A percentile compares a stretch with the other conserved stretches of the same genome.
phyloP scores from a whole-genome alignment of 768 basidiomycete genomes.

The Xanthoconium purpureum region DNA sequence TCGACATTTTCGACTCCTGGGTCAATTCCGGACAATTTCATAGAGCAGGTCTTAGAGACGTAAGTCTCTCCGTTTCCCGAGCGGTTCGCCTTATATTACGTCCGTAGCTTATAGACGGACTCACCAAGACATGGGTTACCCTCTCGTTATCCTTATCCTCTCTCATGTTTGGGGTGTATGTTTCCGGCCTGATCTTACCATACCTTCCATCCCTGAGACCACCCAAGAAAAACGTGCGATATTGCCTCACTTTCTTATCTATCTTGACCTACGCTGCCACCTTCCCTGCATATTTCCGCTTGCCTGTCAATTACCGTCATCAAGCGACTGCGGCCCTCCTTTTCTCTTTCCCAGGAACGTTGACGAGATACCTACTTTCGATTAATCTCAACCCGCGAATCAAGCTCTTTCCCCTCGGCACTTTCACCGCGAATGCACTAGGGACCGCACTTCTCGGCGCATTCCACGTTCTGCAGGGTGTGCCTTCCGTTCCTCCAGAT shows the following conservation, averaged over 20 bases:
- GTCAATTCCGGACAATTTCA: slow-evolving; percentile 56
- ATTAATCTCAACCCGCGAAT: slow-evolving; percentile 63
- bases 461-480: slow-evolving; percentile 68
- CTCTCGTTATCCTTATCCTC: slow-evolving; percentile 74
- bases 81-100: slow-evolving; percentile 3
- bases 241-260: slow-evolving; percentile 51
- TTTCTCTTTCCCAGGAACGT: slow-evolving; percentile 85
- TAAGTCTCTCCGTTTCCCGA: slow-evolving; percentile 35
- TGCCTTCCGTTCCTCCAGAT: slow-evolving; percentile 39
- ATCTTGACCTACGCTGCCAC: slow-evolving; percentile 70
- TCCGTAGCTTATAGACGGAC: slow-evolving; percentile 78
- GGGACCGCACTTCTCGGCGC: slow-evolving; percentile 83
- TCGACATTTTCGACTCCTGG: slow-evolving; percentile 85
- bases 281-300: slow-evolving; percentile 74
- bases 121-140: slow-evolving; percentile 78
- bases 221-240: slow-evolving; percentile 45
- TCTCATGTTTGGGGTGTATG: slow-evolving; percentile 66
- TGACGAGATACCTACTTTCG: slow-evolving; percentile 80
- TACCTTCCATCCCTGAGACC: slow-evolving; percentile 41
- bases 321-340: slow-evolving; percentile 84
- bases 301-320: slow-evolving; percentile 66
- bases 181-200: slow-evolving; percentile 45
- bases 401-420: slow-evolving; percentile 70
- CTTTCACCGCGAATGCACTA: slow-evolving; percentile 68
- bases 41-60: slow-evolving; percentile 69